Base-by-base conservation (phyloP, 805 yeast genomes). In the Candida multigemmis region DNA sequence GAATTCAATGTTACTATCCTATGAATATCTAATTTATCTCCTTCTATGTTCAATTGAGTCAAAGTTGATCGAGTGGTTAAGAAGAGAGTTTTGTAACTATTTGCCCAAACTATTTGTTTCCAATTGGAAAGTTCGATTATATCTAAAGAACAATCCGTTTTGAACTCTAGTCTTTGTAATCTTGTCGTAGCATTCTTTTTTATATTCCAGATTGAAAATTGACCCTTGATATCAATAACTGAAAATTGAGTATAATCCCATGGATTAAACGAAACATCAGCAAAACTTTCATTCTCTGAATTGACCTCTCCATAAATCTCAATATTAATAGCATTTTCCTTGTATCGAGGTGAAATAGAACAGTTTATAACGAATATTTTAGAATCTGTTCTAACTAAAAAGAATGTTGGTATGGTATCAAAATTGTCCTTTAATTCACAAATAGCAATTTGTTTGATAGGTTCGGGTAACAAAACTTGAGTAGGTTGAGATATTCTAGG, bases 111-210 rank as follows among this genome's bases (percentile, higher is more conserved):
- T 1, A 74, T 48, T 31, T 57, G 57, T 33, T 68, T 74, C 64
- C 77, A 75, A 17, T 57, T 55, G 0, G 84, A 76, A 2, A 75
- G 36, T 28, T 74, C 82, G 2, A n/a, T n/a, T n/a, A n/a, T n/a
- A n/a, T n/a, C n/a, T n/a, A n/a, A n/a, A n/a, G n/a, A n/a, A n/a
- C n/a, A n/a, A n/a, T n/a, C n/a, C n/a, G n/a, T n/a, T n/a, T n/a
- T n/a, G n/a, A n/a, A n/a, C n/a, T n/a, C n/a, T n/a, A n/a, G n/a
- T n/a, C n/a, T n/a, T n/a, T n/a, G n/a, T n/a, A 8, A 27, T 13
- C 12, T 23, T 27, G 8, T 28, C 17, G 4, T 22, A 22, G 6
- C 21, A n/a, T 12, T 25, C 21, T 3, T 27, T 26, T 13, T 17
- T n/a, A 56, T 32, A 10, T 41, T 37, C 42, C 65, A 66, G 2